Conservation (phyloP, 2,329 filamentous ascomycete genomes). For the Venturia oleaginea region DNA sequence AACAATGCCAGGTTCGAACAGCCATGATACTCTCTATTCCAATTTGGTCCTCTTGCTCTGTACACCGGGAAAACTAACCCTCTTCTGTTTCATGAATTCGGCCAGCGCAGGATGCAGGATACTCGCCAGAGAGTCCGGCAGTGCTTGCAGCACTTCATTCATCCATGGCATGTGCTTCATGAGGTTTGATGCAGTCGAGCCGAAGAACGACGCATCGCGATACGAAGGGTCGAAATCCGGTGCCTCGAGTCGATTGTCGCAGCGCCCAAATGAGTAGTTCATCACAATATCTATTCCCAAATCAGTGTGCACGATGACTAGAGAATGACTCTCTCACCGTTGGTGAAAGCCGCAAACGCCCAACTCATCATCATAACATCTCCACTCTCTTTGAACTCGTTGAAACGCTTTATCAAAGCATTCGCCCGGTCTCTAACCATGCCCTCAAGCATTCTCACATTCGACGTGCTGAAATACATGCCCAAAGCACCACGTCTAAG, state of each 20-base stretch:
- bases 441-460: slow-evolving; percentile 18
- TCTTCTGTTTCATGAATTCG: slow-evolving; percentile 6
- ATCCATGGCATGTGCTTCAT: slow-evolving; percentile 2
- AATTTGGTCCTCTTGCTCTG: too few relatives aligned
- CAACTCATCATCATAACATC: slow-evolving; percentile 5
- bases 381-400: slow-evolving; percentile 5
- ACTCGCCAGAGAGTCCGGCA: background rate
- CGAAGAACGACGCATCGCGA: slow-evolving; percentile 2
- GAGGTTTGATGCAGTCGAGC: background rate
- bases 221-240: slow-evolving; percentile 6
- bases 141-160: background rate
- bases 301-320: background rate
- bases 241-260: background rate
- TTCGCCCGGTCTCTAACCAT: slow-evolving; percentile 16
- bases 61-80: background rate
- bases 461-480: slow-evolving; percentile 27
- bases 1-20: too few relatives aligned
- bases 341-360: slow-evolving; percentile 7
- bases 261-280: slow-evolving; percentile 2
- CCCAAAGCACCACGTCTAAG: slow-evolving; percentile 24
- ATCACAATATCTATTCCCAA: background rate
- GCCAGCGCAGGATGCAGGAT: background rate
- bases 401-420: background rate
- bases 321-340: background rate
- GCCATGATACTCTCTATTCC: too few relatives aligned